Percentiles rank a stretch among this genome's conserved stretches.
Evolutionary conservation across 164 flowering plant genomes (phyloP).

Genomic region (Akebia trifoliata): DNA sequence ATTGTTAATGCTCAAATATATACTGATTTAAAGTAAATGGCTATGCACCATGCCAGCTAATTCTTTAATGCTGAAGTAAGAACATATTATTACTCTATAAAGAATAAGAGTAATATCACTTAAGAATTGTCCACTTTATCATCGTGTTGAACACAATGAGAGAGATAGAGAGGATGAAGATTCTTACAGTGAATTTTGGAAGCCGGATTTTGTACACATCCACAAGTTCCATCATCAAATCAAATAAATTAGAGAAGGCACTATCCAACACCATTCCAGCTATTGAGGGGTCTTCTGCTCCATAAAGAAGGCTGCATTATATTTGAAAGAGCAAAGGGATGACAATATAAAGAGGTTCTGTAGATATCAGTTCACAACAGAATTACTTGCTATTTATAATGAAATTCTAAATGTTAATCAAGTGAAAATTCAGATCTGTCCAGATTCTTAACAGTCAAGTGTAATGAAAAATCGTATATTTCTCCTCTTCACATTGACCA

Average conservation of each 20-base stretch:
- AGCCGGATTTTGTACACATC: conserved; percentile 90
- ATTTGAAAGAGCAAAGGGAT: background rate
- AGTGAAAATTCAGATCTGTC: background rate
- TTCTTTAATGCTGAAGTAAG: background rate
- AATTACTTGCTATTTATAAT: background rate
- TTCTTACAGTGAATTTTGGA: conserved; percentile 80
- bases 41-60: background rate
- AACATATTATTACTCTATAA: background rate
- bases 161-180: conserved; percentile 7
- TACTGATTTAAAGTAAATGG: background rate
- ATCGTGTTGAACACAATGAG: background rate
- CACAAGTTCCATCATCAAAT: conserved; percentile 95
- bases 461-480: background rate
- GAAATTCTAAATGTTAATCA: background rate
- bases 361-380: background rate
- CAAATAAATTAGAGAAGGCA: conserved; percentile 87
- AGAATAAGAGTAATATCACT: background rate
- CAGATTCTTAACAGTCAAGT: background rate
- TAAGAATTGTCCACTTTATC: background rate
- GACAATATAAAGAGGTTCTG: background rate
- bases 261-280: conserved; percentile 98
- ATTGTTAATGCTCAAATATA: background rate
- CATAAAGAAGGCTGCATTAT: conserved; percentile 83
- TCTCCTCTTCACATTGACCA: too few relatives aligned
- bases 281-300: conserved; percentile 94